Evolutionary conservation across 2,329 filamentous ascomycete genomes (phyloP).

Genomic region (Ceratocystis papillata): DNA sequence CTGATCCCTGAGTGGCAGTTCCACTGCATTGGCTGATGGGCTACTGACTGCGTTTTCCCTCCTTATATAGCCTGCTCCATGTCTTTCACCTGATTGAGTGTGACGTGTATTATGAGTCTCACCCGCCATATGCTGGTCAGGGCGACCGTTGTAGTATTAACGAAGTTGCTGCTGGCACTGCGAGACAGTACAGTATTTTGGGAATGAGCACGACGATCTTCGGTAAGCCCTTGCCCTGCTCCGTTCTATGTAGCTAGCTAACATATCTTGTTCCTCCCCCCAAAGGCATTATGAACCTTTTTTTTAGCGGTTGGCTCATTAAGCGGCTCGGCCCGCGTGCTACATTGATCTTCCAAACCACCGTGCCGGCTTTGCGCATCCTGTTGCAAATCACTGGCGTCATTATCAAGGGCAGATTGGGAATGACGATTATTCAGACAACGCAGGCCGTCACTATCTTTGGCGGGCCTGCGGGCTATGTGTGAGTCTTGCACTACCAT

Average conservation of each 20-base stretch:
- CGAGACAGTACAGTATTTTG: constrained; percentile 52
- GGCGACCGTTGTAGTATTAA: constrained; percentile 49
- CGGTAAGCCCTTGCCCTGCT: constrained; percentile 32
- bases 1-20: too few relatives aligned
- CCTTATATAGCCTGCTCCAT: constrained; percentile 40
- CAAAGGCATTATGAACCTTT: constrained; percentile 48
- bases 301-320: constrained; percentile 55
- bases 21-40: not conserved
- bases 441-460: constrained; percentile 58
- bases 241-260: constrained; percentile 2
- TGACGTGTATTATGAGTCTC: constrained; percentile 53
- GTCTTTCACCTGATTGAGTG: constrained; percentile 63
- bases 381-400: constrained; percentile 55
- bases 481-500: constrained; percentile 32
- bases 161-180: constrained; percentile 54
- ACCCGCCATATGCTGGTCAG: constrained; percentile 40
- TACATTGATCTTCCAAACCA: constrained; percentile 52
- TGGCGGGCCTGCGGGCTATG: constrained; percentile 58
- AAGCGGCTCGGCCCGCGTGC: constrained; percentile 54
- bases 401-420: constrained; percentile 45
- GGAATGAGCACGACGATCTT: constrained; percentile 58
- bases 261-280: not conserved
- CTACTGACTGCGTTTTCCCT: not conserved
- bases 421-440: constrained; percentile 57
- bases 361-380: constrained; percentile 54